Evolutionary conservation across 371 early-diverging fungal genomes (phyloP).

Genomic region (Fennellomyces sp.): DNA sequence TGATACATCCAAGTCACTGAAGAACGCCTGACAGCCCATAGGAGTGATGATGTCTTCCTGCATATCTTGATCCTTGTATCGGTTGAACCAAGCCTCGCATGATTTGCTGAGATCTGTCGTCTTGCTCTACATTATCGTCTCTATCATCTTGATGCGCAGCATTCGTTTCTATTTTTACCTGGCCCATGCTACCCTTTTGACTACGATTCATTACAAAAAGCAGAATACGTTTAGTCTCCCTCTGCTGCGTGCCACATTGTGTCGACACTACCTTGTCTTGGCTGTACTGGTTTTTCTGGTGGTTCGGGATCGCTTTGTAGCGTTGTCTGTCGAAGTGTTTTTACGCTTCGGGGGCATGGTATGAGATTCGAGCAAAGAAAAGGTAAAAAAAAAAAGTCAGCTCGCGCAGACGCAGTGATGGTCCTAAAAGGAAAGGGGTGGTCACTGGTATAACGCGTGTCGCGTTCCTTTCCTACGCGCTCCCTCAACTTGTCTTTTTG

Average conservation of each 20-base stretch:
- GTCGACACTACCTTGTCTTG: neutral
- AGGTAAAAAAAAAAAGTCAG: neutral
- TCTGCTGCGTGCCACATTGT: neutral
- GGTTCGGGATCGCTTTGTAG: neutral
- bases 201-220: too few relatives aligned
- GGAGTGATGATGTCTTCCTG: constrained; percentile 30
- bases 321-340: neutral
- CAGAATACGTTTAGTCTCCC: neutral
- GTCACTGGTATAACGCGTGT: too few relatives aligned
- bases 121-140: neutral
- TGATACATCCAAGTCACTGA: constrained; percentile 29
- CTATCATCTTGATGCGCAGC: too few relatives aligned
- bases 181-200: neutral
- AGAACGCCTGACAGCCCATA: constrained; percentile 39
- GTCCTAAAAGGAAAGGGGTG: neutral
- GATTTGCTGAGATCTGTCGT: constrained; percentile 2
- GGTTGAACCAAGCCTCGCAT: constrained; percentile 24
- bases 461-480: too few relatives aligned
- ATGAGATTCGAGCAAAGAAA: neutral
- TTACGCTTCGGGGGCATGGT: constrained; percentile 2
- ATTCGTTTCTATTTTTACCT: neutral
- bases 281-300: neutral
- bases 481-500: too few relatives aligned
- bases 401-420: neutral
- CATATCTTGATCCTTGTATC: constrained; percentile 23